These are phyloP conservation scores for Zygnema circumcarinatum DNA, from an alignment of 139 green algal genomes.

Conservation along the genomic window DNA sequence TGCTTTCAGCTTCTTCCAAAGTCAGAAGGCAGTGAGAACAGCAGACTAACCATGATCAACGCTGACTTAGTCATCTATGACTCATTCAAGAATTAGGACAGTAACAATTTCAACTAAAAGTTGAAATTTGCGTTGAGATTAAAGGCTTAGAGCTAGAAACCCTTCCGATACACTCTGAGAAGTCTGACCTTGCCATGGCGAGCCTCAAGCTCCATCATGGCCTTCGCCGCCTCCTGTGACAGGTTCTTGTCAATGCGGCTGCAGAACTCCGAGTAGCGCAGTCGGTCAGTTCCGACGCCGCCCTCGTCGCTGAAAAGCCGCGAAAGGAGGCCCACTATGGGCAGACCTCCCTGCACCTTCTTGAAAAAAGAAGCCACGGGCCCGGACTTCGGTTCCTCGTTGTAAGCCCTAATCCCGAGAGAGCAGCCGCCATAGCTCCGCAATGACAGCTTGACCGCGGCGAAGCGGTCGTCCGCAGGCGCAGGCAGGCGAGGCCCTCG, in stretches of 20 bases:
- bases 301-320: slow-evolving; percentile 48
- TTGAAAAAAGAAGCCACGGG: slow-evolving; percentile 29
- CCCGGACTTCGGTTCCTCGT: slow-evolving; percentile 20
- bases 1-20: background rate
- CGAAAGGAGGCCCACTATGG: slow-evolving; percentile 47
- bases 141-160: too few species aligned
- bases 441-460: too few species aligned
- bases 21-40: background rate
- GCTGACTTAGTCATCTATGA: too few species aligned
- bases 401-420: background rate
- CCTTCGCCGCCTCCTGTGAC: background rate
- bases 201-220: slow-evolving; percentile 13
- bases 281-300: slow-evolving; percentile 37
- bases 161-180: too few species aligned
- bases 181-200: slow-evolving; percentile 40
- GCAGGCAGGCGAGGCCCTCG: too few species aligned
- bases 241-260: background rate
- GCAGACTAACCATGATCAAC: background rate
- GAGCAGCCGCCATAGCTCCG: too few species aligned
- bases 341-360: slow-evolving; percentile 24
- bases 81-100: too few species aligned
- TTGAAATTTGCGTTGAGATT: too few species aligned
- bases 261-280: slow-evolving; percentile 45
- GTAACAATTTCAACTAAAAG: too few species aligned
- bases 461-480: too few species aligned